Percentiles rank a stretch among this genome's conserved stretches.
Evolutionary conservation across 2,329 filamentous ascomycete species (phyloP).

Genomic region (Tolypocladium pustulatum): DNA sequence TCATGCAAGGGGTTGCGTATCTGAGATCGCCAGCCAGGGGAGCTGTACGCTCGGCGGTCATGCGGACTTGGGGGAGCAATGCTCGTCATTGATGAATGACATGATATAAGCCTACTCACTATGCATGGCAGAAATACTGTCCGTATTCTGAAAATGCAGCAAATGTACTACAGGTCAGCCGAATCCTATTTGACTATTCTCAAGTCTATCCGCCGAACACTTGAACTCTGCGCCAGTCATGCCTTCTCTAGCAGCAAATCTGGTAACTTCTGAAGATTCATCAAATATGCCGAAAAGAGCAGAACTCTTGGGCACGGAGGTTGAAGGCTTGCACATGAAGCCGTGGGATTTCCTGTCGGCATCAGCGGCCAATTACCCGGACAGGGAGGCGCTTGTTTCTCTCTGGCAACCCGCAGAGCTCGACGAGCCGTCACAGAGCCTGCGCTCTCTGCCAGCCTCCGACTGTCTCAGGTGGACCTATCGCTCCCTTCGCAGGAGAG

Average conservation of each 20-base stretch:
- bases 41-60: background rate
- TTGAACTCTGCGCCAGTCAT: background rate
- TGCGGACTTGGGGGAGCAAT: background rate
- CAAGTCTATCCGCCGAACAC: too few relatives aligned
- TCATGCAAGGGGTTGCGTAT: background rate
- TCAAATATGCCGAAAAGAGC: slow-evolving; percentile 7
- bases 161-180: too few relatives aligned
- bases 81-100: too few relatives aligned
- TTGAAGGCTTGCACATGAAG: slow-evolving; percentile 15
- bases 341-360: slow-evolving; percentile 22
- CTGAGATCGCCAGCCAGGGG: background rate
- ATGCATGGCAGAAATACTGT: background rate
- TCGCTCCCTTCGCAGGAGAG: slow-evolving; percentile 11
- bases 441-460: background rate
- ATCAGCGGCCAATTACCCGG: slow-evolving; percentile 16
- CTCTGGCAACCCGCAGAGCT: slow-evolving; percentile 18
- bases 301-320: slow-evolving; percentile 16
- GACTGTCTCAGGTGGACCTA: slow-evolving; percentile 20
- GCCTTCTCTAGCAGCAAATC: background rate
- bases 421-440: background rate
- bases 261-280: background rate
- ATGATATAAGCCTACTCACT: background rate
- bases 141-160: background rate
- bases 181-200: too few relatives aligned
- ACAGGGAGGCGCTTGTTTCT: slow-evolving; percentile 24